Percentiles rank a stretch among this genome's conserved stretches.
These are phyloP conservation scores for Phytopythium vexans DNA, from an alignment of 352 stramenopile genomes.

Conservation along the genomic window DNA sequence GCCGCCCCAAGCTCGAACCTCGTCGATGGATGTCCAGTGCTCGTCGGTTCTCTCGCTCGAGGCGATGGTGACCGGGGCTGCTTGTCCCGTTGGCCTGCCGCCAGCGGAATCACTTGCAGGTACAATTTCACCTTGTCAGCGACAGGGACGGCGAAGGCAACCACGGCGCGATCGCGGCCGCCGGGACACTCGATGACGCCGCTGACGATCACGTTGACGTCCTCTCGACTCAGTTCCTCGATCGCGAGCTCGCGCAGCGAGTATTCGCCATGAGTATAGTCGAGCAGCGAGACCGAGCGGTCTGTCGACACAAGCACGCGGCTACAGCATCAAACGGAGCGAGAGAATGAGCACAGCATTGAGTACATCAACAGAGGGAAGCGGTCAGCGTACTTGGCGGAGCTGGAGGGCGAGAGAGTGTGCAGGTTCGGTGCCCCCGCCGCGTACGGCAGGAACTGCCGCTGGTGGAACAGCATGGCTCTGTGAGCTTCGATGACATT, in stretches of 20 bases:
- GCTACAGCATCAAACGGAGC: slow-evolving; percentile 14
- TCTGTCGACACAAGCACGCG: slow-evolving; percentile 69
- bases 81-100: slow-evolving; percentile 1
- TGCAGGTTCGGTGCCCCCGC: slow-evolving; percentile 54
- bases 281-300: slow-evolving; percentile 42
- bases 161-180: slow-evolving; percentile 27
- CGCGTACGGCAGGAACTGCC: slow-evolving; percentile 64
- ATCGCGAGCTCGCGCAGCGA: slow-evolving; percentile 31
- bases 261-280: slow-evolving; percentile 34
- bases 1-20: slow-evolving; percentile 59
- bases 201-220: slow-evolving; percentile 40
- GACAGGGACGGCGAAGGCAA: slow-evolving; percentile 56
- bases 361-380: not conserved
- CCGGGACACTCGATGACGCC: slow-evolving; percentile 39
- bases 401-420: slow-evolving; percentile 33
- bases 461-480: slow-evolving; percentile 42
- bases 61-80: not conserved
- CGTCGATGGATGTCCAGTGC: slow-evolving; percentile 12
- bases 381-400: slow-evolving; percentile 21
- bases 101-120: slow-evolving; percentile 17
- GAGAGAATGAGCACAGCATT: not conserved
- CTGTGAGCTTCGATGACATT: slow-evolving; percentile 3
- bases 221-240: slow-evolving; percentile 15
- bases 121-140: slow-evolving; percentile 31
- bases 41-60: not conserved